A percentile compares a stretch with the other conserved stretches of the same genome.
Evolutionary conservation across 192 early-diverging fungal genomes (phyloP).

Genomic region (Cladochytrium replicatum): DNA sequence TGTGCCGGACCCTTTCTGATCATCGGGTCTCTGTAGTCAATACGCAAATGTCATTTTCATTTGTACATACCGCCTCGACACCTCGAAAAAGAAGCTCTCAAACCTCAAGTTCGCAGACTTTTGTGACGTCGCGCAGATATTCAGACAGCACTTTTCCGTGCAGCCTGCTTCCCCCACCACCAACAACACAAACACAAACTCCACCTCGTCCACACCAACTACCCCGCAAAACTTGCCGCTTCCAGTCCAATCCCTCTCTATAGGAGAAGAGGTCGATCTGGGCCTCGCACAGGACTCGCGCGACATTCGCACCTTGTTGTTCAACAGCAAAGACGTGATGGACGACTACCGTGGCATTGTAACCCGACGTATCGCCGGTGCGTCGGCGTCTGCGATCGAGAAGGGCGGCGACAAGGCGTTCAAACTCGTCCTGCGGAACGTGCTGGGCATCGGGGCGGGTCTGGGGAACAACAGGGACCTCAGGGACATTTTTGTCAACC

Average conservation of each 20-base stretch:
- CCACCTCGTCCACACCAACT: slow-evolving; percentile 22
- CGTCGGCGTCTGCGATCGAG: slow-evolving; percentile 5
- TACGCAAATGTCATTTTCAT: slow-evolving; percentile 46
- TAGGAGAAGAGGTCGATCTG: slow-evolving; percentile 28
- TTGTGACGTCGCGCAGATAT: slow-evolving; percentile 3
- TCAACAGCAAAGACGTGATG: slow-evolving; percentile 30
- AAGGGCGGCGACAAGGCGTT: slow-evolving; percentile 13
- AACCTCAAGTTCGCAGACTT: slow-evolving; percentile 35
- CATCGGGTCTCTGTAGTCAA: slow-evolving; percentile 13
- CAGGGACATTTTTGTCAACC: slow-evolving; percentile 28
- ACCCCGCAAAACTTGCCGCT: slow-evolving; percentile 29
- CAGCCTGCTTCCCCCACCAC: neutral
- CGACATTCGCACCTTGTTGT: slow-evolving; percentile 28
- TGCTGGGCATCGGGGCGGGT: slow-evolving; percentile 23
- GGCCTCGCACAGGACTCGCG: slow-evolving; percentile 31
- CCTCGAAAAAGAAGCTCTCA: slow-evolving; percentile 39
- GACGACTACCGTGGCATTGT: slow-evolving; percentile 27
- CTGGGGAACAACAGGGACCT: slow-evolving; percentile 27
- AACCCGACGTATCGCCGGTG: neutral
- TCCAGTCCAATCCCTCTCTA: slow-evolving; percentile 6
- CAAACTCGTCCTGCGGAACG: slow-evolving; percentile 28
- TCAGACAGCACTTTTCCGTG: neutral
- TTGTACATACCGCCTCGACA: slow-evolving; percentile 39
- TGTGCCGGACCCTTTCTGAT: neutral
- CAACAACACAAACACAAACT: no score